phyloP scores from a whole-genome alignment of 768 basidiomycete genomes.

The Lentinus brumalis region DNA sequence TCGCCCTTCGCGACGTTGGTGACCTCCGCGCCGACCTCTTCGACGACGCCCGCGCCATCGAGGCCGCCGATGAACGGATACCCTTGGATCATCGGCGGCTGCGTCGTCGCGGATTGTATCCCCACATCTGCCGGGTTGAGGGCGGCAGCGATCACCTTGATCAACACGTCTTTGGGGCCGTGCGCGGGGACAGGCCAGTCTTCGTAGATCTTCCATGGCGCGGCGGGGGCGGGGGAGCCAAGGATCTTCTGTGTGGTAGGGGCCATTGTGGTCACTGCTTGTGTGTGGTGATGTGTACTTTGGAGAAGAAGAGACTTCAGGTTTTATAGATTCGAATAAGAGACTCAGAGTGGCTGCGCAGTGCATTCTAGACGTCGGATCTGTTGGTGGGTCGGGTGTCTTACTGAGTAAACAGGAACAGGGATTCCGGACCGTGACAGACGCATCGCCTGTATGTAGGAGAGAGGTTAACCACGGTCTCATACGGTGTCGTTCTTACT shows the following conservation, averaged over 20 bases:
- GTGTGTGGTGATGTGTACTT: no score
- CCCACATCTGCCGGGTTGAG: slow-evolving; percentile 60
- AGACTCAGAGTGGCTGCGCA: no score
- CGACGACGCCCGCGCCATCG: slow-evolving; percentile 24
- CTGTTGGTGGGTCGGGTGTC: no score
- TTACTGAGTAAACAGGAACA: no score
- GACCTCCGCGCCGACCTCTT: slow-evolving; percentile 38
- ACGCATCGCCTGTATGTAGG: no score
- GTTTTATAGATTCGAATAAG: no score
- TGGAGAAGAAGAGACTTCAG: no score
- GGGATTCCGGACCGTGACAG: no score
- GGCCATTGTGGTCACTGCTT: not conserved
- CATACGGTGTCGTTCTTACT: no score
- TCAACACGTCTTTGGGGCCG: slow-evolving; percentile 49
- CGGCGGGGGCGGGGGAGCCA: slow-evolving; percentile 4
- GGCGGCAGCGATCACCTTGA: slow-evolving; percentile 48
- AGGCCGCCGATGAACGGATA: slow-evolving; percentile 28
- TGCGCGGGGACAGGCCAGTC: slow-evolving; percentile 37
- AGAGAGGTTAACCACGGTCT: no score
- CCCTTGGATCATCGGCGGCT: slow-evolving; percentile 14
- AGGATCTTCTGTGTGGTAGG: slow-evolving; percentile 20
- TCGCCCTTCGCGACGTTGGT: slow-evolving; percentile 36
- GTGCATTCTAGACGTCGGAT: no score
- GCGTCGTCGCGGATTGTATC: slow-evolving; percentile 32
- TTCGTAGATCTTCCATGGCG: slow-evolving; percentile 1